Percentiles rank a stretch among this genome's conserved stretches.
Conservation (phyloP, 1,284 basidiomycete species). For the Ustilago tritici region DNA sequence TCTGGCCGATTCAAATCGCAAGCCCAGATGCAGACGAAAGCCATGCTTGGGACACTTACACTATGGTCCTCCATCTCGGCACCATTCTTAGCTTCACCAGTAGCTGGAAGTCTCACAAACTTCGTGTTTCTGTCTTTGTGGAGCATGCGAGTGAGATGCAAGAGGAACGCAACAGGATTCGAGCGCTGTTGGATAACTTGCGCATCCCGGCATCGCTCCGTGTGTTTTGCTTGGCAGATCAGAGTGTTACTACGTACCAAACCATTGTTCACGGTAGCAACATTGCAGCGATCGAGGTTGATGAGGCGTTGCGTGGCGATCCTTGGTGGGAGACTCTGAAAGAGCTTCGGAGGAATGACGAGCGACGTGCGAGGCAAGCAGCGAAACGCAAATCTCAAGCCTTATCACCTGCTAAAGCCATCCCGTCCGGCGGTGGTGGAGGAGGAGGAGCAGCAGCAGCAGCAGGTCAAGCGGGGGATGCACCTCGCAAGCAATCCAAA, state of each 20-base stretch:
- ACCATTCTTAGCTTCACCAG: constrained; percentile 68
- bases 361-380: constrained; percentile 49
- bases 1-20: constrained; percentile 69
- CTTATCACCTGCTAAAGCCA: constrained; percentile 38
- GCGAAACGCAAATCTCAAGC: constrained; percentile 52
- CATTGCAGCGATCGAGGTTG: constrained; percentile 44
- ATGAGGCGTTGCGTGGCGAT: constrained; percentile 58
- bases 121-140: constrained; percentile 68
- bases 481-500: constrained; percentile 45
- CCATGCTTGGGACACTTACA: constrained; percentile 69
- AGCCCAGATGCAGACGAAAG: constrained; percentile 55
- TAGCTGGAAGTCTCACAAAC: constrained; percentile 66
- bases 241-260: constrained; percentile 60
- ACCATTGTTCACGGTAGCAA: constrained; percentile 64
- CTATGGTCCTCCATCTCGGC: constrained; percentile 69
- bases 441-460: background rate
- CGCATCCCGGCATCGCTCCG: constrained; percentile 67
- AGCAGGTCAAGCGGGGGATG: constrained; percentile 8
- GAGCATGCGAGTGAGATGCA: constrained; percentile 64
- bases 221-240: constrained; percentile 63
- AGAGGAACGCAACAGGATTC: constrained; percentile 62
- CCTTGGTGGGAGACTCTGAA: constrained; percentile 68
- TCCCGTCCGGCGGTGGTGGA: constrained; percentile 12
- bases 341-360: constrained; percentile 60
- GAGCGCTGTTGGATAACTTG: constrained; percentile 65